Conservation (phyloP, 2,329 filamentous ascomycete genomes). For the Aspergillus viridinutans region DNA sequence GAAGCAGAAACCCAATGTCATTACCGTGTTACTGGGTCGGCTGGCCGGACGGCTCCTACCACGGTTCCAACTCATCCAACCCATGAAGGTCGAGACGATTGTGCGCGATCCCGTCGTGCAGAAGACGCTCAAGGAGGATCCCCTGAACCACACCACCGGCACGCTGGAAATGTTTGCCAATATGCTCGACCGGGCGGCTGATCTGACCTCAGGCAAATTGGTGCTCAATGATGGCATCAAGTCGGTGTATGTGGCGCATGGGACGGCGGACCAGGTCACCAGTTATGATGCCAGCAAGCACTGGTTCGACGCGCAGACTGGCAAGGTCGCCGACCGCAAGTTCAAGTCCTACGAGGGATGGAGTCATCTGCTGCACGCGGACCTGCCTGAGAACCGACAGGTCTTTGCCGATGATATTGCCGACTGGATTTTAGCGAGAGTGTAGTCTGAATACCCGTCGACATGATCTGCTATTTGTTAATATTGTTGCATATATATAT, state of each 20-base stretch:
- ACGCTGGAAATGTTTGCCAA: constrained; percentile 5
- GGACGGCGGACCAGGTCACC: constrained; percentile 4
- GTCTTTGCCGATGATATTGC: not conserved
- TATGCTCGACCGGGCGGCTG: constrained; percentile 3
- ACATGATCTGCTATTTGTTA: not conserved
- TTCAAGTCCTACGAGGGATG: constrained; percentile 6
- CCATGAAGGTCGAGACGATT: constrained; percentile 3
- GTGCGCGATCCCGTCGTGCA: constrained; percentile 8
- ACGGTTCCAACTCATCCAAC: constrained; percentile 3
- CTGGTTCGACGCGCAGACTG: constrained; percentile 7
- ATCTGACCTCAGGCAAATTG: not conserved
- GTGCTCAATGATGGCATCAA: constrained; percentile 1
- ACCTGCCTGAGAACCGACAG: constrained; percentile 1
- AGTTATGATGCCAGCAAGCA: constrained; percentile 4
- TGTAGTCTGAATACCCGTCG: not conserved
- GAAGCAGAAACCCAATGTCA: not conserved
- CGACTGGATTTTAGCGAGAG: not conserved
- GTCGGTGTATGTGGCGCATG: constrained; percentile 7
- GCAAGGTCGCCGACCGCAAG: not conserved
- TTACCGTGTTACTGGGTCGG: constrained; percentile 2
- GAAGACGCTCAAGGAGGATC: not conserved
- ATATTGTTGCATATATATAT: not conserved
- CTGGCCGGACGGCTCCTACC: constrained; percentile 1
- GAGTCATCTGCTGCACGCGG: constrained; percentile 6
- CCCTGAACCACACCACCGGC: constrained; percentile 3